Evolutionary conservation across 2,329 filamentous ascomycete genomes (phyloP).

Genomic region (Metarhizium anisopliae): DNA sequence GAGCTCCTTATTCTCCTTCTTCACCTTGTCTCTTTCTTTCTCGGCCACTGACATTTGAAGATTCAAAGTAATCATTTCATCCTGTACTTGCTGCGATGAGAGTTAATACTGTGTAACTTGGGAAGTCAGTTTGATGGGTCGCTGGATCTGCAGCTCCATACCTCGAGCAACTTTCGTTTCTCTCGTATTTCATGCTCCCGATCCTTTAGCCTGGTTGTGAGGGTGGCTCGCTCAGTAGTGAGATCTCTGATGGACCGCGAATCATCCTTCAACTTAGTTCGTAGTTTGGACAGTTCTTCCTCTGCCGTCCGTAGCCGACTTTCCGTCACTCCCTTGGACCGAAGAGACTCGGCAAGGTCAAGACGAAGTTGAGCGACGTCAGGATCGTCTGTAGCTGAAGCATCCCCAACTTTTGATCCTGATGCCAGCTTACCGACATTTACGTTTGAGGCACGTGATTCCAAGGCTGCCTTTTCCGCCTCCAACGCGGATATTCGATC

Average conservation of each 20-base stretch:
- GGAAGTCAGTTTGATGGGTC: not conserved
- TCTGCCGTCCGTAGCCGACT: conserved; percentile 52
- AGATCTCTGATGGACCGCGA: conserved; percentile 51
- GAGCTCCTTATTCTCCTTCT: conserved; percentile 78
- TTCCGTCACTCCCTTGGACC: conserved; percentile 61
- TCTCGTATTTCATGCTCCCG: conserved; percentile 76
- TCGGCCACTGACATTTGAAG: conserved; percentile 83
- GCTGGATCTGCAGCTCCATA: conserved; percentile 19
- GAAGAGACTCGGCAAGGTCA: conserved; percentile 69
- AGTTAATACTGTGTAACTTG: not conserved
- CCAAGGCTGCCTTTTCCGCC: conserved; percentile 41
- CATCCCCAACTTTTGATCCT: conserved; percentile 6
- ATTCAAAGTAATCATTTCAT: conserved; percentile 82
- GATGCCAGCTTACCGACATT: conserved; percentile 5
- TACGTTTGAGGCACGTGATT: conserved; percentile 18
- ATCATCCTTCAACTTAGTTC: conserved; percentile 50
- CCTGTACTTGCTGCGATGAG: conserved; percentile 62
- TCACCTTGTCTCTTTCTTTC: conserved; percentile 61
- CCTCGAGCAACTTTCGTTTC: conserved; percentile 76
- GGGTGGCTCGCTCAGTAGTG: conserved; percentile 49
- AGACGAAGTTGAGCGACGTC: conserved; percentile 45
- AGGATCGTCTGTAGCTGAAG: conserved; percentile 18
- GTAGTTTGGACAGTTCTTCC: conserved; percentile 55
- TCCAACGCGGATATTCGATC: conserved; percentile 58
- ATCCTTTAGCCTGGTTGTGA: conserved; percentile 64